Conservation (phyloP, 2,329 filamentous ascomycete genomes). For the Apiospora koreana region DNA sequence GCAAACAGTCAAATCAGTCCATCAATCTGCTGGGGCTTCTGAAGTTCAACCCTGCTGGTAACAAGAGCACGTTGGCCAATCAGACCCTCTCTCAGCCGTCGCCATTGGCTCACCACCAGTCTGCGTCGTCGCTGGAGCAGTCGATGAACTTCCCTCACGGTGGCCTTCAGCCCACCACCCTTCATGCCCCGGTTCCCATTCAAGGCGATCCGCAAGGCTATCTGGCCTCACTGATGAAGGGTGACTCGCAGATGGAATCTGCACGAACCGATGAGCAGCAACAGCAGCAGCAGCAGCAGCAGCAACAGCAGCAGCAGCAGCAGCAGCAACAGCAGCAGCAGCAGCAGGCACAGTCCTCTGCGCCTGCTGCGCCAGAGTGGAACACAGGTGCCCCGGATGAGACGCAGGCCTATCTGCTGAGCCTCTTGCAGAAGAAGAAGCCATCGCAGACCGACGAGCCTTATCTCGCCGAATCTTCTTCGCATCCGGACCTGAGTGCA, state of each 20-base stretch:
- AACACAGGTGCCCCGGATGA: slow-evolving; percentile 59
- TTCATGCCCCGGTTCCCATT: slow-evolving; percentile 59
- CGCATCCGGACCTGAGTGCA: slow-evolving; percentile 46
- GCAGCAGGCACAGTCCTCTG: slow-evolving; percentile 27
- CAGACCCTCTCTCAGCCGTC: slow-evolving; percentile 33
- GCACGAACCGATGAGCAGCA: slow-evolving; percentile 37
- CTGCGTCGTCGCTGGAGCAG: slow-evolving; percentile 24
- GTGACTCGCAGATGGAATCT: slow-evolving; percentile 51
- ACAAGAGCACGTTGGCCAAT: slow-evolving; percentile 23
- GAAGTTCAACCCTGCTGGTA: slow-evolving; percentile 54
- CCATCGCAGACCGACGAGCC: slow-evolving; percentile 58
- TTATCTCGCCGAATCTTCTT: slow-evolving; percentile 41
- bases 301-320: too few relatives aligned
- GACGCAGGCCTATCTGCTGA: slow-evolving; percentile 83
- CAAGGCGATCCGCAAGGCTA: slow-evolving; percentile 58
- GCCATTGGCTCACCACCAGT: slow-evolving; percentile 17
- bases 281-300: too few relatives aligned
- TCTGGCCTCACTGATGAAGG: slow-evolving; percentile 62
- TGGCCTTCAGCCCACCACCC: slow-evolving; percentile 39
- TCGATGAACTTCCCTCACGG: slow-evolving; percentile 25
- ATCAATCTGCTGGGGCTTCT: slow-evolving; percentile 61
- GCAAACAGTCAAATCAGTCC: slow-evolving; percentile 44
- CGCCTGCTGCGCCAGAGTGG: slow-evolving; percentile 37
- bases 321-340: too few relatives aligned
- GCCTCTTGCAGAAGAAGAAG: slow-evolving; percentile 80